These are phyloP conservation scores for Crotalaria pallida DNA, from an alignment of 306 rosid genomes.

Conservation along the genomic window DNA sequence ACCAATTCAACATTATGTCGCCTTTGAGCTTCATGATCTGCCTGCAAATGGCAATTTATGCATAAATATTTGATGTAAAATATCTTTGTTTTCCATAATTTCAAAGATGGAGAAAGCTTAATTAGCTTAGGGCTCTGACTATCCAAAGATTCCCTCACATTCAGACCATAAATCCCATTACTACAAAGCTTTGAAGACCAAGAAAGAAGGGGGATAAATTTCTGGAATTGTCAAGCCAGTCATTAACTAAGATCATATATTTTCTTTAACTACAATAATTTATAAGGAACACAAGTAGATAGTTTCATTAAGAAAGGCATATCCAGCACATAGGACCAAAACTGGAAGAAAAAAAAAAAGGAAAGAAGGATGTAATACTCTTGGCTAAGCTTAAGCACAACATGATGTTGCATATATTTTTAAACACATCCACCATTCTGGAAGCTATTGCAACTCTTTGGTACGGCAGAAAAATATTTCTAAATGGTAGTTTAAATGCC, in stretches of 20 bases:
- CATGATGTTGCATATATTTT: background rate
- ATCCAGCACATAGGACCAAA: background rate
- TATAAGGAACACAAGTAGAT: background rate
- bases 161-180: background rate
- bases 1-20: conserved; percentile 81
- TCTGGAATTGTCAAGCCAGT: background rate
- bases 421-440: background rate
- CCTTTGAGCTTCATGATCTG: conserved; percentile 88
- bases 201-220: background rate
- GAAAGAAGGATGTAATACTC: background rate
- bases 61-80: background rate
- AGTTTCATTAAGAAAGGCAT: background rate
- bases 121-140: background rate
- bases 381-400: background rate
- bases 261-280: background rate
- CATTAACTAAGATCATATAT: background rate
- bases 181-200: background rate
- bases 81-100: background rate
- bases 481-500: background rate
- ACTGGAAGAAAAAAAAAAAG: background rate
- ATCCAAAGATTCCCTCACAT: background rate
- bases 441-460: conserved; percentile 9
- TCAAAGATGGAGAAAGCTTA: background rate
- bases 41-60: conserved; percentile 37
- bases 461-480: background rate